A percentile compares a stretch with the other conserved stretches of the same genome.
These are phyloP conservation scores for Verticillium nonalfalfae DNA, from an alignment of 2,329 filamentous ascomycete species.

Conservation along the genomic window DNA sequence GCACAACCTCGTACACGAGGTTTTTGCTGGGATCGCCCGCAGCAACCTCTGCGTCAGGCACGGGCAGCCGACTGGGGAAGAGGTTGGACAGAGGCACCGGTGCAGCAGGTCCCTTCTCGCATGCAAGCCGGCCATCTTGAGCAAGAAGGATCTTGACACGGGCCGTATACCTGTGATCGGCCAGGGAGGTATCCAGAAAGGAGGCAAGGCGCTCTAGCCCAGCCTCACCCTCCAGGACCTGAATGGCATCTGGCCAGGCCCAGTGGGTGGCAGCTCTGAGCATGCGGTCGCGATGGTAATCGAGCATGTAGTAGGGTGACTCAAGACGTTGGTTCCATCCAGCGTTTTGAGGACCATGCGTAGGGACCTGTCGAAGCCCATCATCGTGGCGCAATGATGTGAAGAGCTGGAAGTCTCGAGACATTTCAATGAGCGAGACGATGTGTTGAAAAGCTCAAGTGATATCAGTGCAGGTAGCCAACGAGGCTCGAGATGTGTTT, in stretches of 20 bases:
- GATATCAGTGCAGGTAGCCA: not conserved
- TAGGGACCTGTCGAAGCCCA: conserved; percentile 37
- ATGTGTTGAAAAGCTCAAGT: not conserved
- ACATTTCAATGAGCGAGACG: not conserved
- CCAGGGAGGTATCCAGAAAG: conserved; percentile 22
- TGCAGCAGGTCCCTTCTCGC: conserved; percentile 30
- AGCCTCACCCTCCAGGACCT: conserved; percentile 33
- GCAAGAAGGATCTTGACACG: conserved; percentile 51
- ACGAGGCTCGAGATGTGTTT: too few relatives aligned
- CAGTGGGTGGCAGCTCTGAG: conserved; percentile 55
- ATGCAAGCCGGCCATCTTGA: conserved; percentile 36
- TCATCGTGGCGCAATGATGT: conserved; percentile 69
- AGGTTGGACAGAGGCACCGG: conserved; percentile 33
- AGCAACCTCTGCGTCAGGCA: conserved; percentile 25
- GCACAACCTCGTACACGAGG: conserved; percentile 33
- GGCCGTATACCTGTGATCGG: not conserved
- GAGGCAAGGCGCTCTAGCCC: conserved; percentile 35
- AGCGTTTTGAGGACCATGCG: conserved; percentile 27
- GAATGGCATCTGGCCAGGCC: conserved; percentile 41
- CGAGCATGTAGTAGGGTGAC: conserved; percentile 72
- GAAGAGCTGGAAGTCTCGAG: conserved; percentile 51
- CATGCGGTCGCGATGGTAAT: conserved; percentile 72
- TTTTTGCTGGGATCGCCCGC: conserved; percentile 18
- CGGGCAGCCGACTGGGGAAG: conserved; percentile 49
- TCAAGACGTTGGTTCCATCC: conserved; percentile 46